Evolutionary conservation across 768 basidiomycete genomes (phyloP).

Genomic region (Phylloporus rhodoxanthus): DNA sequence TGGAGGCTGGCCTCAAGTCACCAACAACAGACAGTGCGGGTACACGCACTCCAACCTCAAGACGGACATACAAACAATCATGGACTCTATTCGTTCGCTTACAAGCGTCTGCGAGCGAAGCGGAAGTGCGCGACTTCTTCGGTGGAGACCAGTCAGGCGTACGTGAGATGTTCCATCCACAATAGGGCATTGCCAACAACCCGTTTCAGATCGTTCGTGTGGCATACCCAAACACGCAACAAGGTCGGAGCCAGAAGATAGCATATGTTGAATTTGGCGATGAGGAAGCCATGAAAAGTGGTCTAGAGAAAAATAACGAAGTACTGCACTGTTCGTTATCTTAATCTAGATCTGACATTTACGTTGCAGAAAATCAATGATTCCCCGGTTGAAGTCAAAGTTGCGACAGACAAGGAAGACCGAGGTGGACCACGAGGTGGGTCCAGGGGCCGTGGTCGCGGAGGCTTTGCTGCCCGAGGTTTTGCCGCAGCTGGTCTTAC

Average conservation of each 20-base stretch:
- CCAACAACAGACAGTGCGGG: slow-evolving; percentile 57
- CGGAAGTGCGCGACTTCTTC: slow-evolving; percentile 72
- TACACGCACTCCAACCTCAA: slow-evolving; percentile 64
- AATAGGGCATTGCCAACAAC: neutral
- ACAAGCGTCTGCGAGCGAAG: slow-evolving; percentile 47
- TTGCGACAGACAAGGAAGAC: slow-evolving; percentile 56
- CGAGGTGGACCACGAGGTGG: slow-evolving; percentile 42
- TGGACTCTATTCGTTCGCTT: slow-evolving; percentile 84
- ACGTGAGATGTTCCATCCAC: slow-evolving; percentile 23
- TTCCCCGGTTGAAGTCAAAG: slow-evolving; percentile 56
- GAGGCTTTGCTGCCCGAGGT: slow-evolving; percentile 54
- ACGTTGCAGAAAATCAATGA: slow-evolving; percentile 62
- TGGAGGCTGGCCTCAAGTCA: slow-evolving; percentile 42
- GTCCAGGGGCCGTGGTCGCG: slow-evolving; percentile 46
- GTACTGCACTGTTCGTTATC: slow-evolving; percentile 31
- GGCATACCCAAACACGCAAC: slow-evolving; percentile 45
- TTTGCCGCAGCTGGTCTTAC: slow-evolving; percentile 68
- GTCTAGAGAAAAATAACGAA: slow-evolving; percentile 66
- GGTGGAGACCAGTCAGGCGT: slow-evolving; percentile 65
- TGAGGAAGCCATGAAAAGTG: slow-evolving; percentile 78
- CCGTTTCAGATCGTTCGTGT: slow-evolving; percentile 58
- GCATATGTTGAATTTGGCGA: slow-evolving; percentile 90
- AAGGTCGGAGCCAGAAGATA: slow-evolving; percentile 50
- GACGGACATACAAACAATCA: slow-evolving; percentile 60
- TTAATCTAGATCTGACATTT: slow-evolving; percentile 5